phyloP scores from a whole-genome alignment of 306 rosid species.

The Dryas alaskensis region DNA sequence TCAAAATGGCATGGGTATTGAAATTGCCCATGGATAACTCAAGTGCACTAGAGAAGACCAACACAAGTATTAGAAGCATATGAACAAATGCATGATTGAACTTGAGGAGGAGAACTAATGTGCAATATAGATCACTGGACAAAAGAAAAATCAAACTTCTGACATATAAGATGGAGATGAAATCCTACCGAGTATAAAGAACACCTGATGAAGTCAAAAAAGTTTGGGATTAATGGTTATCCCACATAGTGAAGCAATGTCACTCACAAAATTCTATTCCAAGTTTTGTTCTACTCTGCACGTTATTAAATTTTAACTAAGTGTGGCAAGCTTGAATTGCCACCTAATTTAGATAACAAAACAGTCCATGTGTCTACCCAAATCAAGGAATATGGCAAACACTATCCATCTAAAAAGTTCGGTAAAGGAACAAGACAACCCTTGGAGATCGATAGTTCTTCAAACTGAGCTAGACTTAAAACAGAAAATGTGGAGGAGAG shows the following conservation, averaged over 20 bases:
- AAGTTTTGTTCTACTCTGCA: not conserved
- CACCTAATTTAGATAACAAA: not conserved
- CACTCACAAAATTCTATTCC: not conserved
- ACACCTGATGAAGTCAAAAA: not conserved
- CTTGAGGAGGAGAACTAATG: not conserved
- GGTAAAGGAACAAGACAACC: not conserved
- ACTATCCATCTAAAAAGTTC: not conserved
- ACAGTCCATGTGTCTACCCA: not conserved
- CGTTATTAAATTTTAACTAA: not conserved
- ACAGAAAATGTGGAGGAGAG: too few species aligned
- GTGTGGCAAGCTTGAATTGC: not conserved
- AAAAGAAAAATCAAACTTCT: not conserved
- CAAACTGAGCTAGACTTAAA: too few species aligned
- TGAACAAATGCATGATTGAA: not conserved
- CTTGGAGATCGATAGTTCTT: not conserved
- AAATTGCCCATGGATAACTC: not conserved
- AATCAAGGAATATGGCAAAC: not conserved
- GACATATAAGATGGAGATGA: not conserved
- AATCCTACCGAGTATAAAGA: not conserved
- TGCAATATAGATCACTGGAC: not conserved
- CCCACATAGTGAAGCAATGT: not conserved
- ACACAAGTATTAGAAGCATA: not conserved
- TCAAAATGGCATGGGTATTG: not conserved
- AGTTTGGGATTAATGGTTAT: not conserved
- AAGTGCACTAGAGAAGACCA: not conserved